Evolutionary conservation across 805 yeast genomes (phyloP).

Genomic region (Sporopachydermia quercuum): DNA sequence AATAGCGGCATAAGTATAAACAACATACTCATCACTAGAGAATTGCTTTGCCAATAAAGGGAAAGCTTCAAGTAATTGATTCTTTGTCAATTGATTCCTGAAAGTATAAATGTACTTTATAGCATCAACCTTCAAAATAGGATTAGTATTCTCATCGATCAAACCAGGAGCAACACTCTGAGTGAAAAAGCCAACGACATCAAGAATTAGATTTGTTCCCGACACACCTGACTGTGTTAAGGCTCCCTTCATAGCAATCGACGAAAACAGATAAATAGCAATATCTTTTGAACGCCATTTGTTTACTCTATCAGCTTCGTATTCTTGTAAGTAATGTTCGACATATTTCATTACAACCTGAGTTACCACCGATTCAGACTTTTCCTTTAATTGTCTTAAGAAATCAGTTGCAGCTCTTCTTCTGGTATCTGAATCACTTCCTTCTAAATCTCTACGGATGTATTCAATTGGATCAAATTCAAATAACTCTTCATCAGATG

Average conservation of each 20-base stretch:
- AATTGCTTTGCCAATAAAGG: constrained; percentile 67
- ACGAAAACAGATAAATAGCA: constrained; percentile 71
- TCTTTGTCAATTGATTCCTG: constrained; percentile 84
- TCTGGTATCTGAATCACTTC: constrained; percentile 86
- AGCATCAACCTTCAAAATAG: constrained; percentile 82
- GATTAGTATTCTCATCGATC: constrained; percentile 38
- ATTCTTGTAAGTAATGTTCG: constrained; percentile 43
- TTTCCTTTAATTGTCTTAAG: constrained; percentile 70
- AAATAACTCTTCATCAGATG: constrained; percentile 78
- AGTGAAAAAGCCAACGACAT: constrained; percentile 75
- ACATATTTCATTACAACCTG: constrained; percentile 61
- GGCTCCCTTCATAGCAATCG: constrained; percentile 84
- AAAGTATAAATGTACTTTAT: constrained; percentile 80
- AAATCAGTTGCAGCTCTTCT: constrained; percentile 89
- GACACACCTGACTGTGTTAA: constrained; percentile 80
- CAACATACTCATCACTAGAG: constrained; percentile 53
- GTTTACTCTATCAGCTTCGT: constrained; percentile 23
- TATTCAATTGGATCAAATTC: constrained; percentile 96
- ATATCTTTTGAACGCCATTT: constrained; percentile 83
- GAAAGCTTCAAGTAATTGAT: constrained; percentile 63
- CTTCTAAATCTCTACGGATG: constrained; percentile 87
- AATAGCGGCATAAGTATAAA: constrained; percentile 85
- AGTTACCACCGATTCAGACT: constrained; percentile 62
- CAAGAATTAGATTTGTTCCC: constrained; percentile 69
- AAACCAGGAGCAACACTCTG: constrained; percentile 74